phyloP scores from a whole-genome alignment of 129 eudicot genomes.

The Mikania micrantha region DNA sequence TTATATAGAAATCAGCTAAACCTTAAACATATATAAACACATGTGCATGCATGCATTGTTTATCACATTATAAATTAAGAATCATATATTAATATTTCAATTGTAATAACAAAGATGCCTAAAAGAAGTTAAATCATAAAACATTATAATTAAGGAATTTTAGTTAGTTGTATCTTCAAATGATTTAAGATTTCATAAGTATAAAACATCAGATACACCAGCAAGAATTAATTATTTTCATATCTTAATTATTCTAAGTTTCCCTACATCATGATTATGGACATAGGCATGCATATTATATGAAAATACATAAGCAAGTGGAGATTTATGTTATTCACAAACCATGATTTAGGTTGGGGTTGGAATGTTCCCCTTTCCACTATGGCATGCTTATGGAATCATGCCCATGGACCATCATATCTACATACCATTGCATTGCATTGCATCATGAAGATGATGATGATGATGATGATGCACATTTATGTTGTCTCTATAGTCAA shows the following conservation, averaged over 20 bases:
- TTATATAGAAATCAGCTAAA: no score
- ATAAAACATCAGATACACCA: neutral
- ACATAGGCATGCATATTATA: constrained; percentile 9
- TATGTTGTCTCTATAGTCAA: constrained; percentile 40
- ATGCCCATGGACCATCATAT: constrained; percentile 28
- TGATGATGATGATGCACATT: constrained; percentile 31
- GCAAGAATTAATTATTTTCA: neutral
- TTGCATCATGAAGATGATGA: constrained; percentile 16
- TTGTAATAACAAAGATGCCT: no score
- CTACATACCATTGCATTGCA: constrained; percentile 11
- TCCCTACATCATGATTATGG: constrained; percentile 7
- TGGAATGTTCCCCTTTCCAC: constrained; percentile 36
- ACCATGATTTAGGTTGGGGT: constrained; percentile 34
- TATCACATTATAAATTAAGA: no score
- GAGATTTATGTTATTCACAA: constrained; percentile 35
- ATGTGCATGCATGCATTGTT: no score
- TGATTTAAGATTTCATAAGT: neutral
- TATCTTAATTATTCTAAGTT: neutral
- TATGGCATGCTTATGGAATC: constrained; percentile 35
- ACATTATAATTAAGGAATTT: neutral
- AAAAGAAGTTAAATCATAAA: neutral
- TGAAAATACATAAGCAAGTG: constrained; percentile 24
- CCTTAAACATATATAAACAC: no score
- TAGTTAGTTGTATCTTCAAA: neutral
- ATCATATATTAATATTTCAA: no score